phyloP scores from a whole-genome alignment of 306 rosid species.

The Gastrolobium villosum region DNA sequence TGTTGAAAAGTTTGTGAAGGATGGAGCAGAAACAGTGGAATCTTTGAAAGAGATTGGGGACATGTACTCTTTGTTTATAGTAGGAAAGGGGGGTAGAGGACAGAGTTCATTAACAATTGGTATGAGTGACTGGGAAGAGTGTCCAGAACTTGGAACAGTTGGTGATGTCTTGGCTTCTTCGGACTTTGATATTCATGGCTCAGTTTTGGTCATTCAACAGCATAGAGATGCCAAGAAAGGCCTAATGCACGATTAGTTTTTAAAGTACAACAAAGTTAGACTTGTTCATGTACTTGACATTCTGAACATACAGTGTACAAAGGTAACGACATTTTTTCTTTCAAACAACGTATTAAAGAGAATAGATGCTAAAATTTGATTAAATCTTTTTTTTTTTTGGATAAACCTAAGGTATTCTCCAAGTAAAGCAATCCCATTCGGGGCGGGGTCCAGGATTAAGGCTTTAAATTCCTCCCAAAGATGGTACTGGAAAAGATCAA shows the following conservation, averaged over 20 bases:
- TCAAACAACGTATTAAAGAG: neutral
- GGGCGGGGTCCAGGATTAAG: too few species aligned
- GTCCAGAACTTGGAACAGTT: slow-evolving; percentile 95
- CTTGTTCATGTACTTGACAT: slow-evolving; percentile 28
- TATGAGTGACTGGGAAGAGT: slow-evolving; percentile 97
- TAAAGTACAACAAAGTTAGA: slow-evolving; percentile 27
- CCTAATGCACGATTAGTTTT: slow-evolving; percentile 43
- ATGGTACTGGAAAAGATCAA: too few species aligned
- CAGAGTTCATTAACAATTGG: slow-evolving; percentile 82
- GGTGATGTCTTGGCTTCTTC: slow-evolving; percentile 97
- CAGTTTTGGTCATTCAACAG: slow-evolving; percentile 87
- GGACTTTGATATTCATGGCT: slow-evolving; percentile 75
- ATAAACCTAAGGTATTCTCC: too few species aligned
- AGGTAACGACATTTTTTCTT: slow-evolving; percentile 4
- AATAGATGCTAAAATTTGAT: neutral
- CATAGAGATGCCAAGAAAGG: slow-evolving; percentile 76
- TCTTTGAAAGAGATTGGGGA: slow-evolving; percentile 77
- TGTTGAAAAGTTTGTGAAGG: slow-evolving; percentile 76
- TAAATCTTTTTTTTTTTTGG: neutral
- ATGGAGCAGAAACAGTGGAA: slow-evolving; percentile 71
- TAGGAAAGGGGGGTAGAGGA: slow-evolving; percentile 89
- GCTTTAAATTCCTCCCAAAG: too few species aligned
- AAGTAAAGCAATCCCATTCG: too few species aligned
- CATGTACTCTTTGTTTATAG: slow-evolving; percentile 81
- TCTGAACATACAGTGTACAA: slow-evolving; percentile 45